Evolutionary conservation across 2,329 filamentous ascomycete genomes (phyloP).

Genomic region (Penicillium janthinellum): DNA sequence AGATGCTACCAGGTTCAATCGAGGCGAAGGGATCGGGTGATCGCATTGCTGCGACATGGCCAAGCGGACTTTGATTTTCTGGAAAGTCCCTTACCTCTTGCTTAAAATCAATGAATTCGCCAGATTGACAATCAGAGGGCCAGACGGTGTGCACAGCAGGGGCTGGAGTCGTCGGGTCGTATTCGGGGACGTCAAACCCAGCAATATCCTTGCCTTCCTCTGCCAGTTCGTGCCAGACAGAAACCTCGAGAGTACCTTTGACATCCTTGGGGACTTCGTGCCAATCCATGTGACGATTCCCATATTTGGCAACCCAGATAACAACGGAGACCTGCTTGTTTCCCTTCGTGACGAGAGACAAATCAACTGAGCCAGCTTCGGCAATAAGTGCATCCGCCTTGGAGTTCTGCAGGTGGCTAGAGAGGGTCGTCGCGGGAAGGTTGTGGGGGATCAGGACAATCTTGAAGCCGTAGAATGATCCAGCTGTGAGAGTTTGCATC

Average conservation of each 20-base stretch:
- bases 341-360: slow-evolving; percentile 69
- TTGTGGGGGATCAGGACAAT: slow-evolving; percentile 85
- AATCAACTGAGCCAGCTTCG: slow-evolving; percentile 81
- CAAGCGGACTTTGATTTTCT: not conserved
- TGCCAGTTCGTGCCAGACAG: slow-evolving; percentile 91
- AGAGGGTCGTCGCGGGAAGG: slow-evolving; percentile 67
- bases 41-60: not conserved
- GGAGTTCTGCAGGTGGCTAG: slow-evolving; percentile 71
- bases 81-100: slow-evolving; percentile 56
- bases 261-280: slow-evolving; percentile 80
- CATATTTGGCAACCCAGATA: slow-evolving; percentile 90
- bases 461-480: slow-evolving; percentile 84
- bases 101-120: slow-evolving; percentile 79
- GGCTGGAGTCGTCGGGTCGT: slow-evolving; percentile 56
- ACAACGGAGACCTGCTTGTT: slow-evolving; percentile 74
- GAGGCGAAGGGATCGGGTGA: not conserved
- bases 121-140: slow-evolving; percentile 47
- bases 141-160: slow-evolving; percentile 49
- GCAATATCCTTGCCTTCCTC: slow-evolving; percentile 65
- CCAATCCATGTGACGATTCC: slow-evolving; percentile 93
- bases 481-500: slow-evolving; percentile 55
- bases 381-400: slow-evolving; percentile 81
- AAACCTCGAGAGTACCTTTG: slow-evolving; percentile 73
- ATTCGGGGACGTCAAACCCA: slow-evolving; percentile 64
- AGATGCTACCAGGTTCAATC: not conserved